phyloP scores from a whole-genome alignment of 148 eudicot species.

The Spergularia marina region DNA sequence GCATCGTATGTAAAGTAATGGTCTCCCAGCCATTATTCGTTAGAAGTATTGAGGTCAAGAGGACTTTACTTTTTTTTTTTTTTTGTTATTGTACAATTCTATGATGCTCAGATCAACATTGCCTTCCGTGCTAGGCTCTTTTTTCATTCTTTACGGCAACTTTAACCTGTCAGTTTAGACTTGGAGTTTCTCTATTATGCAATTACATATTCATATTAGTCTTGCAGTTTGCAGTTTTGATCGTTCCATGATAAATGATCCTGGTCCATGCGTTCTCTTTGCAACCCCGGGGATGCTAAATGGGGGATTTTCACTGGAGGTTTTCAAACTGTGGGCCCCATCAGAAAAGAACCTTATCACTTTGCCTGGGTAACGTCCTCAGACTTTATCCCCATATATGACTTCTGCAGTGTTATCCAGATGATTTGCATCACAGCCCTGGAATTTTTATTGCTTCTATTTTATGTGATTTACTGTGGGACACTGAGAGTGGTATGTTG shows the following conservation, averaged over 20 bases:
- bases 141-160: too few species aligned
- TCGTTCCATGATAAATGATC: constrained; percentile 78
- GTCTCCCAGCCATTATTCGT: too few species aligned
- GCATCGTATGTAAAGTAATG: too few species aligned
- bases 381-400: background rate
- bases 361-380: constrained; percentile 65
- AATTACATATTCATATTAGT: background rate
- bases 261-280: constrained; percentile 96
- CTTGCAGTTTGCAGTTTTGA: constrained; percentile 77
- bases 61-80: too few species aligned
- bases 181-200: background rate
- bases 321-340: constrained; percentile 96
- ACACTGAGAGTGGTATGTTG: too few species aligned
- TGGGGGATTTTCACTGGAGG: constrained; percentile 94
- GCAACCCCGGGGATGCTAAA: constrained; percentile 97
- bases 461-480: background rate
- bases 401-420: background rate
- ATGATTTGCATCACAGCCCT: background rate
- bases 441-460: background rate
- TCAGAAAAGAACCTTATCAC: constrained; percentile 75
- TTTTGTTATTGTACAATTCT: too few species aligned
- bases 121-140: too few species aligned
- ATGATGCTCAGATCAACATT: too few species aligned
- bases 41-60: too few species aligned
- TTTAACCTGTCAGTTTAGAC: too few species aligned